Base-by-base conservation (phyloP, 129 eudicot species). In the Centella asiatica region DNA sequence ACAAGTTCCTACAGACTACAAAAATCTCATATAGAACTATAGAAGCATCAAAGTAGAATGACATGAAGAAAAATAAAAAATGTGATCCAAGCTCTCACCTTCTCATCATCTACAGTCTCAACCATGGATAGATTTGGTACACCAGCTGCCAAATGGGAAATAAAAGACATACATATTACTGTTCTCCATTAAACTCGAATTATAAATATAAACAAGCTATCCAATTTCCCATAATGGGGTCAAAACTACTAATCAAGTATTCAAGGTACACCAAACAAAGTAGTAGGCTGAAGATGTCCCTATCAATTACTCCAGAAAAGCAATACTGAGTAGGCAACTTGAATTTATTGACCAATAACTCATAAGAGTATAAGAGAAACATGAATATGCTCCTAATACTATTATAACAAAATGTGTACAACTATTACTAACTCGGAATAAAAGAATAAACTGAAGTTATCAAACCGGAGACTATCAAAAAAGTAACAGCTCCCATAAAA, bases 51-150 rank as follows among this genome's bases (percentile, higher is more conserved):
- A n/a, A n/a, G n/a, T n/a, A n/a, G n/a, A n/a, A n/a, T n/a, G n/a
- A n/a, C 19, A 12, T 24, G n/a, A 48, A n/a, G 19, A 52, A 26
- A 25, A 52, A 26, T 13, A 23, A 3, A 3, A 11, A 10, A 52
- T 10, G 6, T n/a, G 5, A 4, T 37, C 14, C n/a, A 65, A 40
- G 31, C 49, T 20, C 27, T 19, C 69, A 90, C 98, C 95, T 90
- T 90, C 63, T 74, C 83, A 76, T 87, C 95, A 76, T 90, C 98
- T 45, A 90, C 98, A 44, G 94, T 87, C 80, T 86, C 95, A 64
- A 90, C 98, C 90, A 86, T 80, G 40, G 73, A 81, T 65, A 86
- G 98, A 69, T 86, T 77, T 64, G 94, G 98, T 61, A 84, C 95
- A 55, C 84, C 89, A 56, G 81, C 98, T 86, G 87, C 81, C 71